Conservation (phyloP, 2,329 filamentous ascomycete genomes). For the Fusarium pseudonygamai region DNA sequence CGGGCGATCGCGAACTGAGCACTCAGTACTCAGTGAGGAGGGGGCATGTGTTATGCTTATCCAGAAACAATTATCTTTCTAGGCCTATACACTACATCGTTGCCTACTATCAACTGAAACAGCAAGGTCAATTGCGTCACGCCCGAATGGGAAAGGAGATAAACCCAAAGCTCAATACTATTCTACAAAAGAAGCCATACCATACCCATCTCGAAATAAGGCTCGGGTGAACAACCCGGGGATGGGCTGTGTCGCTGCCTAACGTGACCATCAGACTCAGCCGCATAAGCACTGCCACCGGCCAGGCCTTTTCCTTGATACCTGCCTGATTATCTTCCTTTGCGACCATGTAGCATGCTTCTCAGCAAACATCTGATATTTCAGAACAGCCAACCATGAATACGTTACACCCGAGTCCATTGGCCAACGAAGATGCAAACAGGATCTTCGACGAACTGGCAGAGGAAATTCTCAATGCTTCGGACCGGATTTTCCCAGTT, state of each 20-base stretch:
- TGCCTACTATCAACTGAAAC: too few species aligned
- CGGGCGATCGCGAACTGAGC: not conserved
- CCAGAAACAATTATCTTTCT: accelerated
- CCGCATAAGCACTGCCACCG: not conserved
- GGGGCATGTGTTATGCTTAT: accelerated
- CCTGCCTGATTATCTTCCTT: not conserved
- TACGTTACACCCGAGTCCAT: accelerated
- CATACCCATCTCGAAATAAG: not conserved
- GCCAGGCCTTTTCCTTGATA: accelerated
- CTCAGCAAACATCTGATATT: accelerated
- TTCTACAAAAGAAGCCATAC: too few species aligned
- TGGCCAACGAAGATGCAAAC: accelerated
- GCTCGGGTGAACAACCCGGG: accelerated
- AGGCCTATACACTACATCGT: not conserved
- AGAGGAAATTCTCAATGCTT: accelerated
- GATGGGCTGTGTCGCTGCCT: not conserved
- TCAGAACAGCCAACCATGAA: not conserved
- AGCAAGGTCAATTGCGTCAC: too few species aligned
- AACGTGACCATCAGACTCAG: not conserved
- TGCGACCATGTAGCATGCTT: not conserved
- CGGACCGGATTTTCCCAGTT: accelerated
- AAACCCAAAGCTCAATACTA: too few species aligned
- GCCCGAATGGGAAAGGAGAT: accelerated
- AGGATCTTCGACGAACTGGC: not conserved
- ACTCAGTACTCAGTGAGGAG: not conserved